phyloP scores from a whole-genome alignment of 352 stramenopile genomes.

The Globisporangium perplexum region DNA sequence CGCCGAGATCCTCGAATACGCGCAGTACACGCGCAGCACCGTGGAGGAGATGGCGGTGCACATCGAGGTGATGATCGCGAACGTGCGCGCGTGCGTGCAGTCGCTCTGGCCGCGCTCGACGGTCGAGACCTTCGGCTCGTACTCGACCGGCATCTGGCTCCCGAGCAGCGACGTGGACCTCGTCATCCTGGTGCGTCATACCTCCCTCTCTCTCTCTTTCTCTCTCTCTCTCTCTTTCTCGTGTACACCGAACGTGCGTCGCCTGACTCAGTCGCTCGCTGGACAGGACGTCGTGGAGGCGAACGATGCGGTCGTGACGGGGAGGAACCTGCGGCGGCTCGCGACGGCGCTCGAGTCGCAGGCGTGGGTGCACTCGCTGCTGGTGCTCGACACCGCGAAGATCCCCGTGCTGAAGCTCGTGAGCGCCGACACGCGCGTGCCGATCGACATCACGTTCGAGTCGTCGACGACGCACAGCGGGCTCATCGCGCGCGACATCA shows the following conservation, averaged over 20 bases:
- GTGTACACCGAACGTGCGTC: too few relatives aligned
- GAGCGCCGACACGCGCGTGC: constrained; percentile 66
- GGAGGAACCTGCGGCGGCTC: constrained; percentile 53
- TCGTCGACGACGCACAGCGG: constrained; percentile 77
- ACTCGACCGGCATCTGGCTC: constrained; percentile 85
- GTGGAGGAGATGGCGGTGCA: constrained; percentile 74
- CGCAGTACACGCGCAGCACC: constrained; percentile 55
- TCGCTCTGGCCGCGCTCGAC: constrained; percentile 68
- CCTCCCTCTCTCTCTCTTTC: neutral
- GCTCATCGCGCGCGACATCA: constrained; percentile 75
- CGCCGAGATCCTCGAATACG: constrained; percentile 78
- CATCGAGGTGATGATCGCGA: constrained; percentile 81
- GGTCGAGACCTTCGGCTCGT: constrained; percentile 82
- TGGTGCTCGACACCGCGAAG: constrained; percentile 79
- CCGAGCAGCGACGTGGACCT: constrained; percentile 84
- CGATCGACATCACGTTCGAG: constrained; percentile 85
- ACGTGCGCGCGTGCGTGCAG: constrained; percentile 59
- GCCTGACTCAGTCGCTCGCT: too few relatives aligned
- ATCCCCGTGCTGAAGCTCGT: constrained; percentile 82
- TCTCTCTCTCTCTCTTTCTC: too few relatives aligned
- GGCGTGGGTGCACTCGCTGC: constrained; percentile 75
- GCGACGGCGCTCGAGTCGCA: constrained; percentile 50
- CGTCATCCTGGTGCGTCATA: constrained; percentile 52
- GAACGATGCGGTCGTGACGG: constrained; percentile 47
- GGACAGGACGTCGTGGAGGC: constrained; percentile 58